Evolutionary conservation across 306 rosid species (phyloP).

Genomic region (Purshia tridentata): DNA sequence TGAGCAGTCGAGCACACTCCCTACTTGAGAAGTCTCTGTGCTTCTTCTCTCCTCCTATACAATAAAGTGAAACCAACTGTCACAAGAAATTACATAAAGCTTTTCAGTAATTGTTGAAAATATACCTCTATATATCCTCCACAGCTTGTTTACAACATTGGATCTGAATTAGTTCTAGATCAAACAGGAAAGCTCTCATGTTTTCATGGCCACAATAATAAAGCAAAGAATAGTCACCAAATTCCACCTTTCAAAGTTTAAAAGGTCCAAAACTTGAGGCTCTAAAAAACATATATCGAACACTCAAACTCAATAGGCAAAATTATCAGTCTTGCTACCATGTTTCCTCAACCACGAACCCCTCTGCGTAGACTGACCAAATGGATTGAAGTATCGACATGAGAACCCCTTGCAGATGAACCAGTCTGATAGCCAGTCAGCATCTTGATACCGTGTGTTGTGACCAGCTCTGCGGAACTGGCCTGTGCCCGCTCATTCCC

Average conservation of each 20-base stretch:
- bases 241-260: no score
- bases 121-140: conserved; percentile 90
- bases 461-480: conserved; percentile 51
- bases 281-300: not conserved
- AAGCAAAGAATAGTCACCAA: no score
- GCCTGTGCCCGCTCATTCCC: conserved; percentile 45
- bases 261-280: not conserved
- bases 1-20: not conserved
- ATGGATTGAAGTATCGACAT: conserved; percentile 56
- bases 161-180: conserved; percentile 89
- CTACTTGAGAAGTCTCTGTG: conserved; percentile 59
- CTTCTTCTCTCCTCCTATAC: conserved; percentile 85
- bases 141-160: conserved; percentile 84
- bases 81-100: not conserved
- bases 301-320: not conserved
- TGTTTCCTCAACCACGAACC: conserved; percentile 44
- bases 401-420: conserved; percentile 62
- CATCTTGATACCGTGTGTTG: conserved; percentile 50
- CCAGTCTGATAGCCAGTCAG: conserved; percentile 42
- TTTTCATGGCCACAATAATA: no score
- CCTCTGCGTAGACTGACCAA: conserved; percentile 77
- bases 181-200: no score
- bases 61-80: conserved; percentile 1
- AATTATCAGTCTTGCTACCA: conserved; percentile 1
- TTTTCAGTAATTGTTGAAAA: conserved; percentile 11